phyloP scores from a whole-genome alignment of 2,329 filamentous ascomycete genomes.

The Thelonectria rubi region DNA sequence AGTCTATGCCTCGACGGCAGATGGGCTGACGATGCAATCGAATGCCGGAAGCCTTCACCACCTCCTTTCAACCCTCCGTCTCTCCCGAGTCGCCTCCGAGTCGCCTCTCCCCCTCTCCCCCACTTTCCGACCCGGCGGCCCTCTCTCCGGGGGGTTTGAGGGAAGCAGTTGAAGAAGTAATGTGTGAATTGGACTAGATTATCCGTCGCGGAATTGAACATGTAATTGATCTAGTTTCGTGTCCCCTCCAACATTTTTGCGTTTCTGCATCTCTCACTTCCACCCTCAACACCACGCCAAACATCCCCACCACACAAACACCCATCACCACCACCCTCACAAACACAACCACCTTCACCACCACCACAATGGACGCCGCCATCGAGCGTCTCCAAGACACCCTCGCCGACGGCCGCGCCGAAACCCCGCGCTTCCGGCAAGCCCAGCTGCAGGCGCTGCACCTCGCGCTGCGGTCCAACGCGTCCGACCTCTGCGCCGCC shows the following conservation, averaged over 20 bases:
- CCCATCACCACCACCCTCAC: not conserved
- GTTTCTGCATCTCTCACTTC: not conserved
- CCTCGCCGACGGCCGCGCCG: slow-evolving; percentile 31
- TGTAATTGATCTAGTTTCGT: not conserved
- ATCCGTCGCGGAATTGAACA: too few relatives aligned
- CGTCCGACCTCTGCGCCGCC: slow-evolving; percentile 30
- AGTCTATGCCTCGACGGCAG: not conserved
- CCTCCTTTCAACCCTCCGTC: too few relatives aligned
- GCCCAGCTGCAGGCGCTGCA: slow-evolving; percentile 31
- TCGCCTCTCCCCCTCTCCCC: slow-evolving; percentile 13
- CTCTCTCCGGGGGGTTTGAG: not conserved
- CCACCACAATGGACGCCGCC: slow-evolving; percentile 32
- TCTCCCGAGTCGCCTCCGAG: too few relatives aligned
- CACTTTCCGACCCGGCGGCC: slow-evolving; percentile 25
- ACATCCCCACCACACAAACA: not conserved
- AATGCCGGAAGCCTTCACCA: too few relatives aligned
- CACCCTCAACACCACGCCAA: not conserved
- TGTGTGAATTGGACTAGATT: too few relatives aligned
- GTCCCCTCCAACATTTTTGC: too few relatives aligned
- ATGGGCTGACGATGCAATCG: slow-evolving; percentile 12
- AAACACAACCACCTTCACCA: not conserved
- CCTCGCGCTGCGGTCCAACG: slow-evolving; percentile 17
- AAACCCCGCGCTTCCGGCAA: slow-evolving; percentile 36
- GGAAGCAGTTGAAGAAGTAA: not conserved
- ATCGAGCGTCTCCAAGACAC: slow-evolving; percentile 31